Conservation (phyloP, 108 stramenopile genomes). For the Fragilariopsis cylindrus region DNA sequence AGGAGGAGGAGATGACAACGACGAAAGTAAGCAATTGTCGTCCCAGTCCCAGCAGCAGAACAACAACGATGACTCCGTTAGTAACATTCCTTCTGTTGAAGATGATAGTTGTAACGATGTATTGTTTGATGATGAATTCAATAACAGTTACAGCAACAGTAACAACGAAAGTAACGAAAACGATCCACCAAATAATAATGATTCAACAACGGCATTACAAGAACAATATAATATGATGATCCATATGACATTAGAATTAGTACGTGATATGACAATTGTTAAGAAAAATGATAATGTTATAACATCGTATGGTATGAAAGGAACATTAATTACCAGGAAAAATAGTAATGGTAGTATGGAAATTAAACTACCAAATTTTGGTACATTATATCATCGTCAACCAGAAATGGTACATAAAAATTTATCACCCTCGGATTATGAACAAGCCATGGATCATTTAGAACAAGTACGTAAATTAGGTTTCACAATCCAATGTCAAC, state of each 20-base stretch:
- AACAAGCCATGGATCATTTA: conserved; percentile 38
- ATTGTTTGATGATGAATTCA: neutral
- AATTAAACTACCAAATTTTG: conserved; percentile 6
- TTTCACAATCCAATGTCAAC: conserved; percentile 14
- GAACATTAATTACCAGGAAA: neutral
- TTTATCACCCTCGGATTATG: conserved; percentile 9
- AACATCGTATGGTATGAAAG: conserved; percentile 15
- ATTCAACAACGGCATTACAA: neutral
- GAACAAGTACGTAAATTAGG: conserved; percentile 32
- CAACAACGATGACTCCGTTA: too few relatives aligned
- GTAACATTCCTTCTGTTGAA: too few relatives aligned
- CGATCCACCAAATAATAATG: neutral
- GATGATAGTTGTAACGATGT: too few relatives aligned
- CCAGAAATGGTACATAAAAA: conserved; percentile 27
- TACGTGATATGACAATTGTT: conserved; percentile 19
- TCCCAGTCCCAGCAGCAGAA: too few relatives aligned
- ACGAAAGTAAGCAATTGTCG: too few relatives aligned
- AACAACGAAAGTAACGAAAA: neutral
- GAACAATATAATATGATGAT: conserved; percentile 23
- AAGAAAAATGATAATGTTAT: conserved; percentile 22
- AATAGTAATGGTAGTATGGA: conserved; percentile 12
- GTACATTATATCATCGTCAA: conserved; percentile 19
- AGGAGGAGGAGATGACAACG: too few relatives aligned
- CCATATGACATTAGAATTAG: conserved; percentile 26
- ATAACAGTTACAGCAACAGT: neutral